phyloP scores from a whole-genome alignment of 2,329 filamentous ascomycete species.

The Xylariomycetidae sp. region DNA sequence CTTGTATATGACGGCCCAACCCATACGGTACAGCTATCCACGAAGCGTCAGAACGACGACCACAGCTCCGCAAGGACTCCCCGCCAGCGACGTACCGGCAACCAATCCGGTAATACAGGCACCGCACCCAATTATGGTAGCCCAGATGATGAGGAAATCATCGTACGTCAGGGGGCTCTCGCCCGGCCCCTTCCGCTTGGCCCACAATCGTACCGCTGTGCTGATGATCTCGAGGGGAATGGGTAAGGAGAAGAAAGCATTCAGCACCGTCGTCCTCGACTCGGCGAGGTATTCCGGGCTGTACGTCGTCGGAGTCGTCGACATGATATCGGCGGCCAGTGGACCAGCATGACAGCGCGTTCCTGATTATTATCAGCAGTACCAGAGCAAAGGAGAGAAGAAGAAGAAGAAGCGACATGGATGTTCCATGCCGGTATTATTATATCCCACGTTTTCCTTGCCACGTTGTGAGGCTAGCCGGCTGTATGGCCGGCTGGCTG shows the following conservation, averaged over 20 bases:
- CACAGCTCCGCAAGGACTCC: not conserved
- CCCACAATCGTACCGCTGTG: conserved; percentile 16
- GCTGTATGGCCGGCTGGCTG: too few species aligned
- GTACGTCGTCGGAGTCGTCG: conserved; percentile 8
- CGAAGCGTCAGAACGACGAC: conserved; percentile 9
- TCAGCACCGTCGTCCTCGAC: conserved; percentile 13
- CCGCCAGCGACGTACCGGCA: conserved; percentile 11
- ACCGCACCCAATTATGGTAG: too few species aligned
- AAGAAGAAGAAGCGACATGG: too few species aligned
- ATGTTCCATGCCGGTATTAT: too few species aligned
- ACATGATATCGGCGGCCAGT: too few species aligned
- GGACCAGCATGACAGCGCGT: too few species aligned
- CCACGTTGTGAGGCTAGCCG: too few species aligned
- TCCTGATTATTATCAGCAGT: too few species aligned
- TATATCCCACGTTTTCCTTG: too few species aligned
- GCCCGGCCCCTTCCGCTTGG: conserved; percentile 14
- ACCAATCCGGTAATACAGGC: conserved; percentile 19
- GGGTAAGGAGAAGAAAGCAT: conserved; percentile 17
- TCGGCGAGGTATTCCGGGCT: conserved; percentile 19
- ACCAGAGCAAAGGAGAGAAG: too few species aligned
- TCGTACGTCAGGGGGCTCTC: conserved; percentile 16
- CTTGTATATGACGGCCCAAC: conserved; percentile 20
- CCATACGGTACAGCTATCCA: conserved; percentile 17
- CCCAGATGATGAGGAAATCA: conserved; percentile 23
- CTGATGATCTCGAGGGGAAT: conserved; percentile 21